Conservation (phyloP, 805 yeast species). For the Schizosaccharomyces japonicus region DNA sequence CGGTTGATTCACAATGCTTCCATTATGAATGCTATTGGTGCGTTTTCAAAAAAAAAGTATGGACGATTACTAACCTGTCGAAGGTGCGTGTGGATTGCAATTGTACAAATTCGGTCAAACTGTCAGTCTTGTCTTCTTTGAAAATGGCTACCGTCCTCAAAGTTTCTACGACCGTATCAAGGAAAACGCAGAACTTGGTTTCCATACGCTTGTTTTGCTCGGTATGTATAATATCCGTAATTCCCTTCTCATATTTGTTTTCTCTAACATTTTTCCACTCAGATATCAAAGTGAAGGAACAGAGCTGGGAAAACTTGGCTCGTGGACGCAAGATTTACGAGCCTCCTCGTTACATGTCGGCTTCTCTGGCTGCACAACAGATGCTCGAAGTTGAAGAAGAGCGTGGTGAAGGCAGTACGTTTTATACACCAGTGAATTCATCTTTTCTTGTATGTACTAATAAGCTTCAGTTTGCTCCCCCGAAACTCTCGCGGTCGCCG, state of each 20-base stretch:
- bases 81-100: constrained; percentile 93
- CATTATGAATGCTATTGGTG: constrained; percentile 94
- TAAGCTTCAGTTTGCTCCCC: constrained; percentile 22
- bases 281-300: constrained; percentile 85
- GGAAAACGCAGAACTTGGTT: constrained; percentile 76
- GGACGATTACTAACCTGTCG: no score
- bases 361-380: constrained; percentile 71
- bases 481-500: constrained; percentile 79
- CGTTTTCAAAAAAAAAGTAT: no score
- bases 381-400: constrained; percentile 65
- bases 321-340: constrained; percentile 79
- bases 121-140: constrained; percentile 85
- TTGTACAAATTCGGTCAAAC: constrained; percentile 90
- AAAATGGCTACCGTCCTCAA: constrained; percentile 90
- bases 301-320: constrained; percentile 79
- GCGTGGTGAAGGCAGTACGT: constrained; percentile 39
- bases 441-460: background rate
- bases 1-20: constrained; percentile 86
- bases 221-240: constrained; percentile 16
- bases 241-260: background rate
- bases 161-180: constrained; percentile 69
- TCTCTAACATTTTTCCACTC: background rate
- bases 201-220: constrained; percentile 67
- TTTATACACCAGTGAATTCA: background rate
- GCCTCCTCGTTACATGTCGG: constrained; percentile 91